Evolutionary conservation across 2,329 filamentous ascomycete species (phyloP), one percentile per base, ranked within the genome.

Genomic region (Colletotrichum tabaci): DNA sequence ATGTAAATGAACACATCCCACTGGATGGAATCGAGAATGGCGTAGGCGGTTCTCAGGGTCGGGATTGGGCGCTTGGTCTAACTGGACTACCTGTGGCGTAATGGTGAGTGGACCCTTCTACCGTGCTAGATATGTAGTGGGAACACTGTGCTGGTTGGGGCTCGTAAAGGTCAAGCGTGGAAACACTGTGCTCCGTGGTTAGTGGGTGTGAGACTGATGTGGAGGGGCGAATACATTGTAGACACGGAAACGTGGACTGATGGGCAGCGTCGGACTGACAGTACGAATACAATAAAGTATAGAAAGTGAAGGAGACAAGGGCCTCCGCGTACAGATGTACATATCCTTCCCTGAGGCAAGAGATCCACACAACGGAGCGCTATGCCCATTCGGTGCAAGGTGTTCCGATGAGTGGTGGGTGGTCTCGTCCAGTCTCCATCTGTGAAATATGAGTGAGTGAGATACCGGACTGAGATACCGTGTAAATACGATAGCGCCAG

Each of bases 401-500:
- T 18, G 26, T 35, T 5, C 44, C n/a, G 7, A 61, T 21, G 6
- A 40, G n/a, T 50, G 26, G 12, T 52, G 47, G 47, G 35, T 21
- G 61, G 35, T 56, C 30, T 35, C 35, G 9, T 35, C 35, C 35
- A 35, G 35, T 35, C 23, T 21, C 30, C 61, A 42, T 30, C 21
- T 35, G n/a, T 42, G 35, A 18, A 38, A 62, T 23, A 23, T 38
- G n/a, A 46, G 26, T 26, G 40, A 16, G 21, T 46, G 49, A 40
- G 55, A 53, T 50, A 57, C 65, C 23, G 35, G 38, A 56, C 38
- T 53, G 49, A 42, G 58, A 57, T 16, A 16, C 23, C 30, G 50
- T 53, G 26, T 53, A 18, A 53, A 15, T 23, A 35, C 6, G 9
- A 23, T 26, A 26, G 35, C 9, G 35, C 35, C 35, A 35, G 52